Evolutionary conservation across 768 basidiomycete genomes (phyloP).

Genomic region (Boletellus emodensis): DNA sequence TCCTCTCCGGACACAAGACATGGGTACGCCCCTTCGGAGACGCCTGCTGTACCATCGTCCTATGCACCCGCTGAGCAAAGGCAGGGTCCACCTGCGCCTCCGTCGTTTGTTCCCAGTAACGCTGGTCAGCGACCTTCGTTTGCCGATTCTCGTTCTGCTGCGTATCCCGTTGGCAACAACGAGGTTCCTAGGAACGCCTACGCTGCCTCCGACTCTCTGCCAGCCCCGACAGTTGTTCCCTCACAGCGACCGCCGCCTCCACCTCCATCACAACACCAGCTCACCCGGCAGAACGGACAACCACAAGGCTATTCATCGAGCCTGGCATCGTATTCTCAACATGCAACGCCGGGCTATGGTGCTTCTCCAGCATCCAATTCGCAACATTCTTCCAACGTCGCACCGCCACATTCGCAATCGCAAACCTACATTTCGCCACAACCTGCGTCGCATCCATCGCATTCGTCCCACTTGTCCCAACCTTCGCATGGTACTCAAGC

Average conservation of each 20-base stretch:
- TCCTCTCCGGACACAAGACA: conserved; percentile 21
- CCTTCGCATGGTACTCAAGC: conserved; percentile 14
- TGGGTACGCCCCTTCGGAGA: conserved; percentile 16
- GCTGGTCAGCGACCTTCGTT: conserved; percentile 19
- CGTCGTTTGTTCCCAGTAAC: conserved; percentile 16
- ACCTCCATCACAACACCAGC: conserved; percentile 16
- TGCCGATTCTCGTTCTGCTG: conserved; percentile 19
- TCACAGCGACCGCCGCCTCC: conserved; percentile 17
- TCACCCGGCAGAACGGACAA: conserved; percentile 17
- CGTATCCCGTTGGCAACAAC: conserved; percentile 9
- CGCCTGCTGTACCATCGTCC: conserved; percentile 8
- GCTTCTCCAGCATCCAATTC: conserved; percentile 17
- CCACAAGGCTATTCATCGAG: conserved; percentile 16
- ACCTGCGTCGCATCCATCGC: conserved; percentile 8
- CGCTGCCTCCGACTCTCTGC: conserved; percentile 13
- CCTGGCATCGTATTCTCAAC: conserved; percentile 16
- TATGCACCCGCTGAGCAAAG: conserved; percentile 20
- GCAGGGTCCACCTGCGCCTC: conserved; percentile 10
- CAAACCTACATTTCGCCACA: conserved; percentile 24
- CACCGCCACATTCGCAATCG: conserved; percentile 20
- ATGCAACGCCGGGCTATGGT: conserved; percentile 10
- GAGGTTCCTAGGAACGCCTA: conserved; percentile 15
- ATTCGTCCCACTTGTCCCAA: conserved; percentile 14
- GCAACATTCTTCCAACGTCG: conserved; percentile 10
- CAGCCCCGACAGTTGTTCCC: conserved; percentile 13